Percentiles rank a stretch among this genome's conserved stretches.
Conservation (phyloP, 805 yeast species). For the Metschnikowia borealis region DNA sequence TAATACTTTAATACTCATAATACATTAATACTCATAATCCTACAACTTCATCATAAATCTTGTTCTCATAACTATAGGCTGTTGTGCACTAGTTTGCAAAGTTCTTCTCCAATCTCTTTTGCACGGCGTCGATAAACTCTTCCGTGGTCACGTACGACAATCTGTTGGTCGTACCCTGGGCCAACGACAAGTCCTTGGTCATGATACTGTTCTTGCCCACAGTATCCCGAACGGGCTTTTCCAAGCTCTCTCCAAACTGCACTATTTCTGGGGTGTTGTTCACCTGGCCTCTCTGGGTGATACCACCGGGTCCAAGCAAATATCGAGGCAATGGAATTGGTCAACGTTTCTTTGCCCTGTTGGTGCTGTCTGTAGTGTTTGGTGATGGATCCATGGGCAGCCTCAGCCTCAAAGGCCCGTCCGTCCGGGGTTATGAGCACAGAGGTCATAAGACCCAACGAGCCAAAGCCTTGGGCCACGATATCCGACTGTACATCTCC, state of each 20-base stretch:
- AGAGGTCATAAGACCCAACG: slow-evolving; percentile 81
- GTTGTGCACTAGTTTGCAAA: slow-evolving; percentile 4
- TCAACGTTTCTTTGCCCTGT: slow-evolving; percentile 77
- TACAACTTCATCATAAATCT: too few relatives aligned
- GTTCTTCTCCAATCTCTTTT: slow-evolving; percentile 45
- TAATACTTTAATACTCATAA: too few relatives aligned
- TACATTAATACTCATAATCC: too few relatives aligned
- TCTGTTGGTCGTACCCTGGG: slow-evolving; percentile 60
- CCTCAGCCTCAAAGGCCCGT: slow-evolving; percentile 79
- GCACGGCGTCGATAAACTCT: slow-evolving; percentile 76
- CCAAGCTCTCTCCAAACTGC: slow-evolving; percentile 60
- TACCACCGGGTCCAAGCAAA: slow-evolving; percentile 87
- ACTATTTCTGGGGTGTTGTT: slow-evolving; percentile 70
- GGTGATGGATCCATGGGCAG: slow-evolving; percentile 86
- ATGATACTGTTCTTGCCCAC: slow-evolving; percentile 71
- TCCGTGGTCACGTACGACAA: slow-evolving; percentile 65
- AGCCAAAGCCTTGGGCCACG: slow-evolving; percentile 85
- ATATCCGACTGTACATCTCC: slow-evolving; percentile 86
- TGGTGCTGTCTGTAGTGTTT: slow-evolving; percentile 82
- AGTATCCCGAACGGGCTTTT: slow-evolving; percentile 64
- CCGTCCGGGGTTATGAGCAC: slow-evolving; percentile 82
- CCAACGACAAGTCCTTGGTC: slow-evolving; percentile 80
- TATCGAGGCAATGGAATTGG: slow-evolving; percentile 81
- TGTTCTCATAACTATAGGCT: too few relatives aligned
- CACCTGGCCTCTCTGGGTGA: slow-evolving; percentile 74